Evolutionary conservation across 495 filamentous ascomycete species (phyloP).

Genomic region (Penicillium maclennaniae): DNA sequence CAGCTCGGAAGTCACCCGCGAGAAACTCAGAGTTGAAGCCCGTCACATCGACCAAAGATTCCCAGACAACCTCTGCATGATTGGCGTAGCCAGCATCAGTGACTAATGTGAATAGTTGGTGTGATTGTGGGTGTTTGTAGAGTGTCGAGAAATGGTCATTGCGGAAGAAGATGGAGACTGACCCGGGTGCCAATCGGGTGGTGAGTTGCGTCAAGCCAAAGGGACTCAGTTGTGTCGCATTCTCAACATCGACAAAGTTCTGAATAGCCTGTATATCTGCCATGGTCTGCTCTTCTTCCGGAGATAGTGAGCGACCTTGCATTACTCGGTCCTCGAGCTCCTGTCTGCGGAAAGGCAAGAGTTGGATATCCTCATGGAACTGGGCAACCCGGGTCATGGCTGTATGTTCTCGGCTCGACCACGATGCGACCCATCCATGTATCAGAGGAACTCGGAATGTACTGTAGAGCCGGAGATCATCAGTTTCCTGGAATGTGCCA

Average conservation of each 20-base stretch:
- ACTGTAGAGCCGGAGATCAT: constrained; percentile 80
- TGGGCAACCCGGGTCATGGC: constrained; percentile 68
- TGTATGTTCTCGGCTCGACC: constrained; percentile 55
- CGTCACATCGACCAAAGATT: constrained; percentile 82
- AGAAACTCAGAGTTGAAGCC: constrained; percentile 82
- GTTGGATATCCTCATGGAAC: constrained; percentile 87
- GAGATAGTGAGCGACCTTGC: constrained; percentile 41
- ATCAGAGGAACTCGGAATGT: constrained; percentile 84
- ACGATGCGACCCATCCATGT: constrained; percentile 86
- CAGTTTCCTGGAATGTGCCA: constrained; percentile 77
- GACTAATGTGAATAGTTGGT: constrained; percentile 71
- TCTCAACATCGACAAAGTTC: constrained; percentile 64
- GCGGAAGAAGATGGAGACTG: constrained; percentile 84
- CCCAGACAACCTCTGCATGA: constrained; percentile 94
- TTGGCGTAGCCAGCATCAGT: constrained; percentile 87
- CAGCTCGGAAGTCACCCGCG: constrained; percentile 83
- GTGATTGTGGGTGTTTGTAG: constrained; percentile 72
- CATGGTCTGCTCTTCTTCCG: constrained; percentile 68
- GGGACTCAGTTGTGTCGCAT: constrained; percentile 80
- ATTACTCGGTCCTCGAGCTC: constrained; percentile 79
- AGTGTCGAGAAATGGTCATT: constrained; percentile 96
- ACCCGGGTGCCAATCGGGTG: constrained; percentile 61
- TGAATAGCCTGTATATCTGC: constrained; percentile 80
- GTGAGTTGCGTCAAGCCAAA: constrained; percentile 73
- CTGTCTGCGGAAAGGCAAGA: constrained; percentile 80